Conservation (phyloP, 2,329 filamentous ascomycete genomes). For the Xylariaceae sp. region DNA sequence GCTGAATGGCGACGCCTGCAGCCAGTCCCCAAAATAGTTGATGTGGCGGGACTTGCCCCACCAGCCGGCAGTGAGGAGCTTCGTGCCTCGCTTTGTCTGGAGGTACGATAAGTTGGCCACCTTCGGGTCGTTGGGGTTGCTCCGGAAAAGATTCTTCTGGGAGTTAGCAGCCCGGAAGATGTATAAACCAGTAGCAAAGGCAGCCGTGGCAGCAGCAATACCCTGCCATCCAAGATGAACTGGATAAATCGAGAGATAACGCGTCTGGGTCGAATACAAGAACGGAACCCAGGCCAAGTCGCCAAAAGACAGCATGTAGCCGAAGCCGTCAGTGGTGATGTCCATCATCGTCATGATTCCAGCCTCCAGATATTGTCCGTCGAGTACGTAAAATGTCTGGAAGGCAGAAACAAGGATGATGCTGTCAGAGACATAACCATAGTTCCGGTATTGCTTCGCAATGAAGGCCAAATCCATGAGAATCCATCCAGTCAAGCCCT, state of each 20-base stretch:
- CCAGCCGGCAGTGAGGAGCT: constrained; percentile 42
- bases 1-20: constrained; percentile 86
- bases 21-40: constrained; percentile 94
- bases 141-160: constrained; percentile 93
- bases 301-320: constrained; percentile 90
- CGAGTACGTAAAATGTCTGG: constrained; percentile 78
- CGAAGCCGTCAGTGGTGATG: constrained; percentile 87
- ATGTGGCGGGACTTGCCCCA: constrained; percentile 63
- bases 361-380: constrained; percentile 80
- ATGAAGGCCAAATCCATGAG: constrained; percentile 79
- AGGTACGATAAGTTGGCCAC: constrained; percentile 80
- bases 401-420: constrained; percentile 73
- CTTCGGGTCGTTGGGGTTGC: constrained; percentile 74
- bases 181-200: constrained; percentile 69
- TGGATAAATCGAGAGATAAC: constrained; percentile 80
- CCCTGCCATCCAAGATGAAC: constrained; percentile 66
- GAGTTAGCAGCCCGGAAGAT: constrained; percentile 91
- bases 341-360: constrained; percentile 92
- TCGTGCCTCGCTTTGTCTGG: constrained; percentile 74
- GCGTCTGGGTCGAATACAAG: constrained; percentile 75
- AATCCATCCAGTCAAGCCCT: constrained; percentile 84
- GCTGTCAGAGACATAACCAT: constrained; percentile 79
- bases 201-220: constrained; percentile 56
- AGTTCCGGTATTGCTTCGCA: constrained; percentile 81
- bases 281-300: constrained; percentile 93